phyloP scores from a whole-genome alignment of 2,329 filamentous ascomycete species.

The Fusarium praegraminearum region DNA sequence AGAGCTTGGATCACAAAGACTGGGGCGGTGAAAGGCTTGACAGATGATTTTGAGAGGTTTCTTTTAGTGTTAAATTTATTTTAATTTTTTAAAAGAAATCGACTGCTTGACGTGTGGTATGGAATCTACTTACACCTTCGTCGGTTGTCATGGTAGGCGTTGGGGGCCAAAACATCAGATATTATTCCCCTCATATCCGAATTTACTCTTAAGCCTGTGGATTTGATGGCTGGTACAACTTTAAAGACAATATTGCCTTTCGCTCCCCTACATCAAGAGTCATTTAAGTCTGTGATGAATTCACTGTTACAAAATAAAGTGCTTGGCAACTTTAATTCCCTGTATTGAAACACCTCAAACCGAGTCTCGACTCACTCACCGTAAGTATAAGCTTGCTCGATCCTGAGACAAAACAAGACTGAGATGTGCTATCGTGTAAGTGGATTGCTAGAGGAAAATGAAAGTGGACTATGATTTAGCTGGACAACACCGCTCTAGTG shows the following conservation, averaged over 20 bases:
- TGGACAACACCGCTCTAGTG: slow-evolving; percentile 8
- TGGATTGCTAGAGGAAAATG: background rate
- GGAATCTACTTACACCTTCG: background rate
- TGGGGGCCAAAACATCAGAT: background rate
- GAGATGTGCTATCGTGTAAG: background rate
- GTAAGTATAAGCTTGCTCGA: background rate
- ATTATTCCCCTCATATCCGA: background rate
- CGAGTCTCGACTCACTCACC: background rate
- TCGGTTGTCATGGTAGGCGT: background rate
- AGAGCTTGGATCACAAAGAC: background rate
- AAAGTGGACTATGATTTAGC: background rate
- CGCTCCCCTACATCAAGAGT: too few species aligned
- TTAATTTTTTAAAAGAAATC: background rate
- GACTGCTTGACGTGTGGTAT: too few species aligned
- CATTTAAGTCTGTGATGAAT: background rate
- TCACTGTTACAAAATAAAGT: background rate
- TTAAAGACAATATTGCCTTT: too few species aligned
- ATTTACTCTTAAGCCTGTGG: background rate
- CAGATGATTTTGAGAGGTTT: background rate
- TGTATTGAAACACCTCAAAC: background rate
- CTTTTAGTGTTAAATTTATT: background rate
- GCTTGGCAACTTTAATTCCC: background rate
- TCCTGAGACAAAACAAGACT: background rate
- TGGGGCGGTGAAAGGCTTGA: background rate
- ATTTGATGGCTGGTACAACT: too few species aligned